Conservation (phyloP, 192 early-diverging fungal genomes). For the Podila epigama region DNA sequence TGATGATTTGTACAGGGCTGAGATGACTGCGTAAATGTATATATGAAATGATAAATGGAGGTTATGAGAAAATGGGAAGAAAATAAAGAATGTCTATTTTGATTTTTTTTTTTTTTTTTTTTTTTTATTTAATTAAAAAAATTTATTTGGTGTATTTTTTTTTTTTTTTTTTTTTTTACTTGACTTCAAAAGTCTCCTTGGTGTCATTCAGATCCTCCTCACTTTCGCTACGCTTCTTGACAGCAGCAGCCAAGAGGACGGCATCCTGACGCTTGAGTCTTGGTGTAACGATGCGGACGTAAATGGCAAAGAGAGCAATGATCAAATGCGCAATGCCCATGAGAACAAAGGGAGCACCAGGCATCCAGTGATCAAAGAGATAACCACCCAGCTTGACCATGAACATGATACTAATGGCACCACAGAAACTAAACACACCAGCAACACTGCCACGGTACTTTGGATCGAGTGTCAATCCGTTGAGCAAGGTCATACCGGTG, state of each 20-base stretch:
- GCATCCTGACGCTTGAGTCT: constrained; percentile 26
- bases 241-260: not conserved
- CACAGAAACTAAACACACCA: constrained; percentile 67
- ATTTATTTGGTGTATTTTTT: no score
- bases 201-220: no score
- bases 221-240: no score
- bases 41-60: no score
- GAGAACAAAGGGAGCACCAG: constrained; percentile 57
- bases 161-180: no score
- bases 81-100: no score
- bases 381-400: constrained; percentile 71
- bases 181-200: no score
- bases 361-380: constrained; percentile 61
- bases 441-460: constrained; percentile 67
- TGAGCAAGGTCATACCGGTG: constrained; percentile 67
- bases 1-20: no score
- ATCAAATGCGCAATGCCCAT: constrained; percentile 54
- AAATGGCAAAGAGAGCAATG: constrained; percentile 29
- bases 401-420: constrained; percentile 72
- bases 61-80: no score
- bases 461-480: constrained; percentile 54
- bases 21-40: no score
- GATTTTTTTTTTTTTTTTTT: no score
- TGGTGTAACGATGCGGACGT: constrained; percentile 31
- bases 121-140: no score